A percentile compares a stretch with the other conserved stretches of the same genome.
phyloP scores from a whole-genome alignment of 2,329 filamentous ascomycete species.

The Xylaria sp. region DNA sequence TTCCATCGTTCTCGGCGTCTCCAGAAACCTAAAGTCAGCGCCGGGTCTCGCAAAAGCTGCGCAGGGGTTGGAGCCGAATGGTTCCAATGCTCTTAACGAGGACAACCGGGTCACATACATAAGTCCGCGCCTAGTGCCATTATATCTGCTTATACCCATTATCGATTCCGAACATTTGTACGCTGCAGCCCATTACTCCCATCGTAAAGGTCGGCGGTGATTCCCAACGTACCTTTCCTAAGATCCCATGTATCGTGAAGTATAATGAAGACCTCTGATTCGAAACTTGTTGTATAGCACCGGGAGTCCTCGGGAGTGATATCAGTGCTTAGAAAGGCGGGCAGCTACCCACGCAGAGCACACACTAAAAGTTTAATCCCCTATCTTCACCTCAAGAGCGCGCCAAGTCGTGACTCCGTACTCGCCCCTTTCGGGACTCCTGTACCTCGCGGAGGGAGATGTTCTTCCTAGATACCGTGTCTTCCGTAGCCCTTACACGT shows the following conservation, averaged over 20 bases:
- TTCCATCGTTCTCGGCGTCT: slow-evolving; percentile 34
- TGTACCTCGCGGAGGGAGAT: no score
- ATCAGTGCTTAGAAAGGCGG: no score
- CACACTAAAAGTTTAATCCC: slow-evolving; percentile 57
- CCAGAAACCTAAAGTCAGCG: neutral
- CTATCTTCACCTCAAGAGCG: slow-evolving; percentile 42
- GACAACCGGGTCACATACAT: neutral
- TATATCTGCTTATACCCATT: slow-evolving; percentile 46
- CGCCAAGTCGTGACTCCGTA: no score
- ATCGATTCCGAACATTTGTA: slow-evolving; percentile 46
- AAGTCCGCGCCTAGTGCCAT: slow-evolving; percentile 42
- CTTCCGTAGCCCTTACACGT: neutral
- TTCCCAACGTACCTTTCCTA: neutral
- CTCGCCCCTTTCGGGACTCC: no score
- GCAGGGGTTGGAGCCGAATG: neutral
- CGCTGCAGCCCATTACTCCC: slow-evolving; percentile 57
- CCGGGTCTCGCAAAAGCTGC: neutral
- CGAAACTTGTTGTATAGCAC: neutral
- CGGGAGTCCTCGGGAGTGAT: neutral
- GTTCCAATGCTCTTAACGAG: neutral
- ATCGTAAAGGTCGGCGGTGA: neutral
- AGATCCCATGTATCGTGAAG: neutral
- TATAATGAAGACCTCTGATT: neutral
- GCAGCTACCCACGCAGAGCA: slow-evolving; percentile 47
- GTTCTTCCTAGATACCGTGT: no score